Percentiles rank a stretch among this genome's conserved stretches.
Evolutionary conservation across 176 grass and related monocot species (phyloP).

Genomic region (Oropetium thomaeum): DNA sequence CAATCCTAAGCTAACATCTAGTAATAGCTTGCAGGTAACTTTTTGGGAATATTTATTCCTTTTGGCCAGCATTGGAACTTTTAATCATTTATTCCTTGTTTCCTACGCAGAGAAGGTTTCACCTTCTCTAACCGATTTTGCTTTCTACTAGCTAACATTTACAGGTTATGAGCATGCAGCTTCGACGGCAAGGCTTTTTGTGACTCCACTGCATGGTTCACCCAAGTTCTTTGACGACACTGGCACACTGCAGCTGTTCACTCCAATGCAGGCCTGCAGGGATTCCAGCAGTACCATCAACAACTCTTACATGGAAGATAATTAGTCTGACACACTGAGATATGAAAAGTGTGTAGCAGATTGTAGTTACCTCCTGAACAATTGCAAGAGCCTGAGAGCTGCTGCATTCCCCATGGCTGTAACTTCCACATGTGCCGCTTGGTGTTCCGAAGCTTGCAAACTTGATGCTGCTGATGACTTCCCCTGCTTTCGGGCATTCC

Average conservation of each 20-base stretch:
- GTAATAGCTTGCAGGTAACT: constrained; percentile 12
- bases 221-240: constrained; percentile 76
- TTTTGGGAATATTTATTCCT: constrained; percentile 34
- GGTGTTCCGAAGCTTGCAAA: constrained; percentile 97
- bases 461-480: constrained; percentile 75
- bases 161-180: constrained; percentile 75
- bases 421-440: constrained; percentile 71
- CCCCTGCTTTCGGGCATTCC: constrained; percentile 58
- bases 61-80: constrained; percentile 29
- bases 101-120: constrained; percentile 47
- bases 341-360: constrained; percentile 18
- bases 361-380: constrained; percentile 71
- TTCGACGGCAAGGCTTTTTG: constrained; percentile 88
- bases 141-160: constrained; percentile 28
- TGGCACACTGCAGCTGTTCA: constrained; percentile 58
- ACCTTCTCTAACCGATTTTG: constrained; percentile 26
- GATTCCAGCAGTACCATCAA: constrained; percentile 22
- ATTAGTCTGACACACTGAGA: not conserved
- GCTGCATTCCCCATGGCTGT: constrained; percentile 73
- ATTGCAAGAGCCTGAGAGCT: constrained; percentile 62
- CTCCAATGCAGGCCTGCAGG: constrained; percentile 73
- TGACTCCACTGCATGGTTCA: constrained; percentile 72
- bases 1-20: constrained; percentile 18
- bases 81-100: constrained; percentile 56
- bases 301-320: constrained; percentile 2